Conservation (phyloP, 2,329 filamentous ascomycete genomes). For the Ilyonectria sp. region DNA sequence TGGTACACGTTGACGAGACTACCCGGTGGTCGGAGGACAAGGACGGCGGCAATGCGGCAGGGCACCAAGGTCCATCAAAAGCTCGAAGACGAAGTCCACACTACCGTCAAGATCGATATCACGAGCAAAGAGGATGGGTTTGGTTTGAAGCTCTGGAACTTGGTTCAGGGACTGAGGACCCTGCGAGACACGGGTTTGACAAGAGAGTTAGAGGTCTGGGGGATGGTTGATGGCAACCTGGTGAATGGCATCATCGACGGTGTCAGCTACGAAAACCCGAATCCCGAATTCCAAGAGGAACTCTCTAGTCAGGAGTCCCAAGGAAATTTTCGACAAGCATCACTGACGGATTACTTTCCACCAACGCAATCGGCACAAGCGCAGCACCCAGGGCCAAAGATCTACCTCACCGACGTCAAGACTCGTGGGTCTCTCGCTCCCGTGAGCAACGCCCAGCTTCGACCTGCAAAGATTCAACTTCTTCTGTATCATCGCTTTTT, state of each 20-base stretch:
- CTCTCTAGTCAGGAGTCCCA: constrained; percentile 57
- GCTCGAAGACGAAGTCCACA: constrained; percentile 89
- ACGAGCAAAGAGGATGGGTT: constrained; percentile 85
- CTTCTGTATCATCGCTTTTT: constrained; percentile 92
- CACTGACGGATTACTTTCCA: constrained; percentile 60
- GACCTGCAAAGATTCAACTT: constrained; percentile 87
- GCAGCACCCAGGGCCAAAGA: constrained; percentile 44
- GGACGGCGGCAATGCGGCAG: constrained; percentile 86
- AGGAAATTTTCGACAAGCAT: constrained; percentile 51
- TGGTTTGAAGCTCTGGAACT: constrained; percentile 89
- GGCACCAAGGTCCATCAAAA: constrained; percentile 85
- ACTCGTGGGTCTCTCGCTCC: constrained; percentile 80
- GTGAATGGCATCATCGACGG: constrained; percentile 94
- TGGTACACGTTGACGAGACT: constrained; percentile 86
- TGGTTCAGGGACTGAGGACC: constrained; percentile 86
- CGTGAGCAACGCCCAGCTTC: constrained; percentile 75
- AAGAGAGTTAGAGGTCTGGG: constrained; percentile 88
- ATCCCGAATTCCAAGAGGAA: constrained; percentile 77
- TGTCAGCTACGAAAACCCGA: constrained; percentile 83
- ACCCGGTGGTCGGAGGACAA: constrained; percentile 79
- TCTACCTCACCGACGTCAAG: constrained; percentile 93
- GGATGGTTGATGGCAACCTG: constrained; percentile 83
- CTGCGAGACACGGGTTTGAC: constrained; percentile 80
- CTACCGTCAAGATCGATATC: constrained; percentile 80
- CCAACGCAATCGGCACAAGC: constrained; percentile 29